These are phyloP conservation scores for Cryptosporidium sp. DNA, from an alignment of 169 alveolate species.

Conservation along the genomic window DNA sequence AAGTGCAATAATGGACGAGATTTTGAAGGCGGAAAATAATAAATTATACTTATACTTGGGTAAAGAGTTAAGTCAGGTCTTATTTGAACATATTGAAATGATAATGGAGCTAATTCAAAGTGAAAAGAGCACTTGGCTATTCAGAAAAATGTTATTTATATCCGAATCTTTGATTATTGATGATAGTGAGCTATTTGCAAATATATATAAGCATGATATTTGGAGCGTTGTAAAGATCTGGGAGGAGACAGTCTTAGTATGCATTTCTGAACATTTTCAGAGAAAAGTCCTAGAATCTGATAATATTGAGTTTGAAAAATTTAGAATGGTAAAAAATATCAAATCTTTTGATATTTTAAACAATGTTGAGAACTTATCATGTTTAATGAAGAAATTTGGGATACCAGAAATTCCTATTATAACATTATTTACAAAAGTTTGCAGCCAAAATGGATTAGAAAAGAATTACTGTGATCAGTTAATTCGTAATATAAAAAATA, in stretches of 20 bases:
- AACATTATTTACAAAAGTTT: slow-evolving; percentile 55
- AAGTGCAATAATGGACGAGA: slow-evolving; percentile 28
- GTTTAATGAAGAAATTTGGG: slow-evolving; percentile 60
- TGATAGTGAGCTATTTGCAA: slow-evolving; percentile 12
- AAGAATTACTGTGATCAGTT: slow-evolving; percentile 54
- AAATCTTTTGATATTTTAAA: neutral
- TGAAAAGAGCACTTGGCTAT: slow-evolving; percentile 28
- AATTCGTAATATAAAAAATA: slow-evolving; percentile 24
- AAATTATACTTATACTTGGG: slow-evolving; percentile 21
- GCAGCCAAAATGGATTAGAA: slow-evolving; percentile 64
- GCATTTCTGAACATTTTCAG: slow-evolving; percentile 60
- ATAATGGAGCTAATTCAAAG: slow-evolving; percentile 25
- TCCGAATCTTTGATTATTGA: slow-evolving; percentile 35
- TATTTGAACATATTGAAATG: slow-evolving; percentile 1
- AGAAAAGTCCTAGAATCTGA: slow-evolving; percentile 31
- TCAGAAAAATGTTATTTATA: slow-evolving; percentile 43
- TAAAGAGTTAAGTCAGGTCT: neutral
- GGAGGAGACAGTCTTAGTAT: slow-evolving; percentile 53
- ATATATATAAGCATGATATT: slow-evolving; percentile 44
- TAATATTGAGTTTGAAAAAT: slow-evolving; percentile 40
- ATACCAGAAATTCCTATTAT: slow-evolving; percentile 67
- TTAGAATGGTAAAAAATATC: slow-evolving; percentile 14
- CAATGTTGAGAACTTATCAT: slow-evolving; percentile 14
- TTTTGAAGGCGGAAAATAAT: neutral
- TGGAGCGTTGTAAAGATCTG: slow-evolving; percentile 63